Conservation (phyloP, 2,329 filamentous ascomycete species). For the Pestalotiopsis sp. region DNA sequence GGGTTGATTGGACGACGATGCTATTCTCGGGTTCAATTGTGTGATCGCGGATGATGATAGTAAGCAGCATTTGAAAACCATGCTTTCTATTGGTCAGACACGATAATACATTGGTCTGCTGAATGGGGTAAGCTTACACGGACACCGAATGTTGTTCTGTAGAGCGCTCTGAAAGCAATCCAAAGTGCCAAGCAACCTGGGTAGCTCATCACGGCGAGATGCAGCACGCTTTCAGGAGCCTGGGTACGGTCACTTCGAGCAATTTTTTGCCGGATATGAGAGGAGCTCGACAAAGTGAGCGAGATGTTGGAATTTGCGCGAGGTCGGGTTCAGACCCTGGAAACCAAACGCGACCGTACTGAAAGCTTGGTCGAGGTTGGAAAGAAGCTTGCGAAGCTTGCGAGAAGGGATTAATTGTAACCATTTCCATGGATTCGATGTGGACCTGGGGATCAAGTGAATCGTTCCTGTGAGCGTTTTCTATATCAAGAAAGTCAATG, state of each 20-base stretch:
- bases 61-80: no score
- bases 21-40: no score
- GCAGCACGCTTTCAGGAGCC: not conserved
- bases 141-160: no score
- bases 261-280: not conserved
- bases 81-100: no score
- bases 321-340: not conserved
- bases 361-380: not conserved
- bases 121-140: no score
- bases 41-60: no score
- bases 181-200: not conserved
- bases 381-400: not conserved
- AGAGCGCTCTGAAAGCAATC: no score
- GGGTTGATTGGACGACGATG: not conserved
- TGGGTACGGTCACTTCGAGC: not conserved
- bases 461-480: no score
- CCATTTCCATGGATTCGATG: not conserved
- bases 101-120: no score
- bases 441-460: not conserved
- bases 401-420: not conserved
- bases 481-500: no score
- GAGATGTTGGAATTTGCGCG: not conserved
- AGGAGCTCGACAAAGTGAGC: not conserved
- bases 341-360: not conserved
- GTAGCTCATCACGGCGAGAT: not conserved